Conservation (phyloP, 2,329 filamentous ascomycete genomes). For the Fusarium humuli region DNA sequence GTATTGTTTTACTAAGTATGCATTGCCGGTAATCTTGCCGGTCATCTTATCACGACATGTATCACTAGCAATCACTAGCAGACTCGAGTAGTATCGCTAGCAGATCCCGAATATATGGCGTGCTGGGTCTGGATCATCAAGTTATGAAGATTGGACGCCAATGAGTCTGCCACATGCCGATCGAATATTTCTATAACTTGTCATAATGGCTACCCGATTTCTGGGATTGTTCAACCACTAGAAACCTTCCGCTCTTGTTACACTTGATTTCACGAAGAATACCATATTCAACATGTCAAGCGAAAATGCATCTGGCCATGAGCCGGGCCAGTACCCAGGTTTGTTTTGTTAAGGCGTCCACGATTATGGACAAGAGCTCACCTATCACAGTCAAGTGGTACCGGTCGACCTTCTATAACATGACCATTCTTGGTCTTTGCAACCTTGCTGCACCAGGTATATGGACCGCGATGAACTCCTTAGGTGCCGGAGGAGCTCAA, state of each 20-base stretch:
- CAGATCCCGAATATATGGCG: conserved; percentile 5
- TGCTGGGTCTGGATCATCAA: not conserved
- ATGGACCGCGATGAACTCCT: conserved; percentile 79
- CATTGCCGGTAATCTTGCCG: too few relatives aligned
- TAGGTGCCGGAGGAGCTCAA: conserved; percentile 78
- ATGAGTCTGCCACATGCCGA: not conserved
- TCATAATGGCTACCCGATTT: not conserved
- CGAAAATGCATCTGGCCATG: not conserved
- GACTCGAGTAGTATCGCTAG: too few relatives aligned
- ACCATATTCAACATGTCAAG: not conserved
- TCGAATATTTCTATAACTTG: not conserved
- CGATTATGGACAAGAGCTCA: not conserved
- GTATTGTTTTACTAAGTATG: too few relatives aligned
- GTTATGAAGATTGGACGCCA: not conserved
- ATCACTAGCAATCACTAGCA: too few relatives aligned
- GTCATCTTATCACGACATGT: too few relatives aligned
- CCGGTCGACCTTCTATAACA: conserved; percentile 78
- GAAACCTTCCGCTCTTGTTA: not conserved
- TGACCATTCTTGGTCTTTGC: conserved; percentile 76
- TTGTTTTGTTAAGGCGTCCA: not conserved
- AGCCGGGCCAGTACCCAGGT: not conserved
- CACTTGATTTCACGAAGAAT: not conserved
- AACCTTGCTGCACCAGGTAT: conserved; percentile 78
- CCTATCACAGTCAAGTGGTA: conserved; percentile 72
- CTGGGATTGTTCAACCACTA: not conserved